phyloP scores from a whole-genome alignment of 306 rosid genomes.

The Prinsepia uniflora region DNA sequence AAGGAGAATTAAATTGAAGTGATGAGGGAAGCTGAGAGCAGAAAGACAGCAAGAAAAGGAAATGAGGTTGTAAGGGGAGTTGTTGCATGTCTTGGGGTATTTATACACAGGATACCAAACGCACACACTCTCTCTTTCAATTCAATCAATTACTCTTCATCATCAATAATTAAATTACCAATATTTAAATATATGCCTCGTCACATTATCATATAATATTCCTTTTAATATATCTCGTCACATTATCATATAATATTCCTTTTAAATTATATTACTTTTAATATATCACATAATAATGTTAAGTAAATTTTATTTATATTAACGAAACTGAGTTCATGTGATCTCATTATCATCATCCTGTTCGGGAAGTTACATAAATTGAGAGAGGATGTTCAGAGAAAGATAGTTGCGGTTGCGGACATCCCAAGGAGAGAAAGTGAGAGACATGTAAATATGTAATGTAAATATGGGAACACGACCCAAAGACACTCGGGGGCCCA shows the following conservation, averaged over 20 bases:
- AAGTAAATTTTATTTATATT: too few species aligned
- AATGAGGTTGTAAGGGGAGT: slow-evolving; percentile 34
- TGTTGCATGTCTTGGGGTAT: slow-evolving; percentile 68
- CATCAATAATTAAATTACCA: too few species aligned
- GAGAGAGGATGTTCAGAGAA: slow-evolving; percentile 18
- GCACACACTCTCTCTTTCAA: slow-evolving; percentile 15
- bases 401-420: slow-evolving; percentile 39
- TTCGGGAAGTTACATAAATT: too few species aligned
- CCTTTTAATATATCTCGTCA: too few species aligned
- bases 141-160: background rate
- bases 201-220: too few species aligned
- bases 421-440: slow-evolving; percentile 57
- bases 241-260: too few species aligned
- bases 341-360: too few species aligned
- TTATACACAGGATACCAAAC: slow-evolving; percentile 43
- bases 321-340: too few species aligned
- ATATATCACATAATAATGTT: too few species aligned
- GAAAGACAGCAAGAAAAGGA: background rate
- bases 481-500: slow-evolving; percentile 54
- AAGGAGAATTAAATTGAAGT: background rate
- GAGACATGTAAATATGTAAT: slow-evolving; percentile 6
- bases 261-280: too few species aligned
- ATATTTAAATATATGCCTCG: too few species aligned
- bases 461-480: slow-evolving; percentile 61
- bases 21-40: slow-evolving; percentile 23